Percentiles rank a stretch among this genome's conserved stretches.
phyloP scores from a whole-genome alignment of 2,329 filamentous ascomycete genomes.

The Arthrobotrys sinensis region DNA sequence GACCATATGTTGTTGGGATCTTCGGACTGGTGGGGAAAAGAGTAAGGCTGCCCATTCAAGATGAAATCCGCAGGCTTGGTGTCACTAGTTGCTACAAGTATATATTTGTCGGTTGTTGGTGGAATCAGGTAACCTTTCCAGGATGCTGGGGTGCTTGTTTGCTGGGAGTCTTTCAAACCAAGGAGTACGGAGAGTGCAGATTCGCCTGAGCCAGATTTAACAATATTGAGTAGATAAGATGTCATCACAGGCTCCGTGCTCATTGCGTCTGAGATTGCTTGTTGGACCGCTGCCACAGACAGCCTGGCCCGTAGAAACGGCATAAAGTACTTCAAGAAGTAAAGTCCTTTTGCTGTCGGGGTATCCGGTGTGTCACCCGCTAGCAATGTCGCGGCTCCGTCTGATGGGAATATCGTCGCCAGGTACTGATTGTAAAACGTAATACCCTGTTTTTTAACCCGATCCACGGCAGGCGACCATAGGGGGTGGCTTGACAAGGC shows the following conservation, averaged over 20 bases:
- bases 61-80: conserved; percentile 12
- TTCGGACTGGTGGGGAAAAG: conserved; percentile 12
- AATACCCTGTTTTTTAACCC: conserved; percentile 9
- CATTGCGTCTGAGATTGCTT: conserved; percentile 9
- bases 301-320: not conserved
- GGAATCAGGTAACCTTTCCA: conserved; percentile 17
- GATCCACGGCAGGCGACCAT: conserved; percentile 7
- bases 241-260: conserved; percentile 6
- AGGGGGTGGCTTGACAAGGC: conserved; percentile 14
- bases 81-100: conserved; percentile 4
- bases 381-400: conserved; percentile 7
- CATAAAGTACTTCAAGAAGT: conserved; percentile 13
- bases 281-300: conserved; percentile 4
- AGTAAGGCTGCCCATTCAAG: conserved; percentile 13
- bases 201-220: conserved; percentile 8
- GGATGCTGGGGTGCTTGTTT: not conserved
- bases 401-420: conserved; percentile 2
- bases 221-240: conserved; percentile 11
- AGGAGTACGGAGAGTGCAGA: conserved; percentile 16
- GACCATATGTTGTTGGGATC: conserved; percentile 23
- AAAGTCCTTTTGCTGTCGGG: conserved; percentile 4
- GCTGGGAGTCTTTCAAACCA: not conserved
- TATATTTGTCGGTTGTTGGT: conserved; percentile 11
- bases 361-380: conserved; percentile 15
- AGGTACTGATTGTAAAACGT: conserved; percentile 23